These are phyloP conservation scores for Xylaria sp. DNA, from an alignment of 495 filamentous ascomycete species.

Conservation along the genomic window DNA sequence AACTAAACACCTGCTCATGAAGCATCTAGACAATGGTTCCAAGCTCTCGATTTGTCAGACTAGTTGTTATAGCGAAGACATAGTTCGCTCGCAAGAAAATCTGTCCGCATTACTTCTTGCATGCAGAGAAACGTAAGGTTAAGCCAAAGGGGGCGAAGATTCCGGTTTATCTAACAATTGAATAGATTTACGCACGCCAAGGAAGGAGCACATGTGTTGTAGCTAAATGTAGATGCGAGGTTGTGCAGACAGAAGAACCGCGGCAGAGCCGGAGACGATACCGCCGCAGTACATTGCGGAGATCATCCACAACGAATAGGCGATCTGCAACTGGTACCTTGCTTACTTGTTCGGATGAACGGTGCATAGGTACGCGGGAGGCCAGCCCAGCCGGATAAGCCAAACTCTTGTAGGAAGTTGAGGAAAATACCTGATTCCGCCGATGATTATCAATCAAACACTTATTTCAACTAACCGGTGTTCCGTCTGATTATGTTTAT, in stretches of 20 bases:
- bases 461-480: background rate
- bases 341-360: constrained; percentile 28
- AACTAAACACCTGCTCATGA: background rate
- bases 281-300: constrained; percentile 21
- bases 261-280: background rate
- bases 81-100: background rate
- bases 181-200: background rate
- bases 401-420: constrained; percentile 13
- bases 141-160: background rate
- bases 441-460: constrained; percentile 10
- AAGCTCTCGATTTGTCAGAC: background rate
- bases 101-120: background rate
- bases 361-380: constrained; percentile 8
- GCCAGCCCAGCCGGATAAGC: constrained; percentile 12
- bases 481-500: background rate
- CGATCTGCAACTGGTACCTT: constrained; percentile 28
- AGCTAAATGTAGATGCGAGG: background rate
- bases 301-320: constrained; percentile 23
- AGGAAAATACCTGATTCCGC: background rate
- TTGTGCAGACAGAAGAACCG: background rate
- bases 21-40: background rate
- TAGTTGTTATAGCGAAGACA: background rate
- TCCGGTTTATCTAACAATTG: background rate
- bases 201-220: background rate
- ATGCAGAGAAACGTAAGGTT: background rate